A percentile compares a stretch with the other conserved stretches of the same genome.
These are phyloP conservation scores for Pseudogymnoascus destructans DNA, from an alignment of 2,329 filamentous ascomycete genomes.

Conservation along the genomic window DNA sequence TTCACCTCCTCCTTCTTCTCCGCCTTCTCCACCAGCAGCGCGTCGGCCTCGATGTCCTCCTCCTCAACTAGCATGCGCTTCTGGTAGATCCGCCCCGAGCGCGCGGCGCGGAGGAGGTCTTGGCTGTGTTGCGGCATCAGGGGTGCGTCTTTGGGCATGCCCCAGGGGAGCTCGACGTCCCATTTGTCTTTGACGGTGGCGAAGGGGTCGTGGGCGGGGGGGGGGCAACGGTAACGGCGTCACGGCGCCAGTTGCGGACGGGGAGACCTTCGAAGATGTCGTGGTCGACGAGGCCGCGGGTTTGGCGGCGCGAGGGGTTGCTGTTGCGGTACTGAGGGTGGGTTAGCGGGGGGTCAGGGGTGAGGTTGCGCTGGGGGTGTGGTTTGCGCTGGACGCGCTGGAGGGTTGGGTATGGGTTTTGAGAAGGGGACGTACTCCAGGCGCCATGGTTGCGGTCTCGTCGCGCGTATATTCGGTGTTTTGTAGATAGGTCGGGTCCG, in stretches of 20 bases:
- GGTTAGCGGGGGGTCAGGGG: not conserved
- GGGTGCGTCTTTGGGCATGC: slow-evolving; percentile 76
- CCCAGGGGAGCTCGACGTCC: slow-evolving; percentile 60
- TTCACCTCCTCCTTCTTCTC: slow-evolving; percentile 44
- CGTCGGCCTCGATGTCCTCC: slow-evolving; percentile 41
- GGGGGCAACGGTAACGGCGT: slow-evolving; percentile 56
- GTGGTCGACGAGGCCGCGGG: slow-evolving; percentile 36
- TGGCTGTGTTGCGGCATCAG: slow-evolving; percentile 68
- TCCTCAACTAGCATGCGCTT: slow-evolving; percentile 49
- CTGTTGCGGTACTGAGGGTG: not conserved
- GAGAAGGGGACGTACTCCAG: not conserved
- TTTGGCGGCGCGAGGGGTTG: slow-evolving; percentile 17
- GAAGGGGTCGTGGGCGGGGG: slow-evolving; percentile 47
- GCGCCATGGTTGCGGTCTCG: not conserved
- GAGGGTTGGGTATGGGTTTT: not conserved
- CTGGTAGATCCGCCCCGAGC: slow-evolving; percentile 66
- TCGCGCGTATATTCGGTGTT: not conserved
- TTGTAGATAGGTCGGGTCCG: not conserved
- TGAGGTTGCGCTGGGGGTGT: not conserved
- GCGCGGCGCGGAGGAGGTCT: slow-evolving; percentile 67
- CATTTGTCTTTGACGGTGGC: slow-evolving; percentile 52
- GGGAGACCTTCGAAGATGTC: slow-evolving; percentile 48
- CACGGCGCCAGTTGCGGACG: slow-evolving; percentile 78
- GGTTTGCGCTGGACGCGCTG: not conserved
- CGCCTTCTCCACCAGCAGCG: slow-evolving; percentile 34